phyloP scores from a whole-genome alignment of 495 filamentous ascomycete genomes.

The Aspergillus indologenus region DNA sequence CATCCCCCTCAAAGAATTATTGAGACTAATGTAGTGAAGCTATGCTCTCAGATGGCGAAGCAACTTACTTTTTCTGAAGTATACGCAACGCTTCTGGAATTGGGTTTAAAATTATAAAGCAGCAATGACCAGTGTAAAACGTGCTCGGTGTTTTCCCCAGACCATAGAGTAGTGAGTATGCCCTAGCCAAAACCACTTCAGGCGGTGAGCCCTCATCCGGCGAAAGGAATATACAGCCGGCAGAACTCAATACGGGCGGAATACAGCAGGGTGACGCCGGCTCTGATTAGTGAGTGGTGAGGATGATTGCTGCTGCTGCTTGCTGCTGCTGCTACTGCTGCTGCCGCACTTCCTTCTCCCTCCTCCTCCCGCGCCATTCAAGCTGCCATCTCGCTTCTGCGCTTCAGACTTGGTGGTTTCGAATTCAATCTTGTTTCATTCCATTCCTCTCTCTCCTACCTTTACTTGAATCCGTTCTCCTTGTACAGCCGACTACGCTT shows the following conservation, averaged over 20 bases:
- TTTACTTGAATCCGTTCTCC: conserved; percentile 4
- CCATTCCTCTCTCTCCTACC: conserved; percentile 8
- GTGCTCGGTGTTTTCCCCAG: neutral
- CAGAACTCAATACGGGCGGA: conserved; percentile 22
- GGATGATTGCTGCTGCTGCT: neutral
- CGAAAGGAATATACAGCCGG: conserved; percentile 19
- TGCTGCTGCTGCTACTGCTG: neutral
- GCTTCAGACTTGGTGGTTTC: conserved; percentile 3
- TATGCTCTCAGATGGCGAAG: neutral
- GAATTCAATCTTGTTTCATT: conserved; percentile 3
- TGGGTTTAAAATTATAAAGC: neutral
- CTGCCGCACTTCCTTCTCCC: conserved; percentile 24
- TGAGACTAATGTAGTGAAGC: neutral
- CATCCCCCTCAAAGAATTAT: neutral
- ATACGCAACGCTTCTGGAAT: neutral
- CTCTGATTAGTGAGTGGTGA: neutral
- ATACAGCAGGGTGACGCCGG: conserved; percentile 27
- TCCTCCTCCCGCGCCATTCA: conserved; percentile 16
- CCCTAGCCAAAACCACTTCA: neutral
- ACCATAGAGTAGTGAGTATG: neutral
- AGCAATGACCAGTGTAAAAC: neutral
- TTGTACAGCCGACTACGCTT: conserved; percentile 12
- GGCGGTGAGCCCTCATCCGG: conserved; percentile 32
- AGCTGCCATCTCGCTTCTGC: conserved; percentile 4
- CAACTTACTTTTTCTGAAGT: too few relatives aligned